Conservation (phyloP, 129 eudicot genomes). For the Daucus carota region DH1_v3.0 NC_030384.2:34805501-34806000, state of each 20-base stretch:
- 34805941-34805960: background rate
- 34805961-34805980: slow-evolving; percentile 11
- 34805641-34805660: too few species aligned
- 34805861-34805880: background rate
- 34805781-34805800: too few species aligned
- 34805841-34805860: background rate
- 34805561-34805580: background rate
- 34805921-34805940: background rate
- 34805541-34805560: background rate
- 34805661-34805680: too few species aligned
- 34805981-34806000: background rate
- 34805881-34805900: too few species aligned
- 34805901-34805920: background rate
- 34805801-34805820: too few species aligned
- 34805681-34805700: too few species aligned
- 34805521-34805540: background rate
- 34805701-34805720: too few species aligned
- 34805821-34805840: background rate
- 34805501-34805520: background rate
- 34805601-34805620: background rate
- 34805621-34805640: too few species aligned
- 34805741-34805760: too few species aligned
- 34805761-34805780: too few species aligned
- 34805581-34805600: background rate
- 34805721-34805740: too few species aligned